Base-by-base conservation (phyloP, 371 early-diverging fungal species). In the Blyttiomyces sp. region DNA sequence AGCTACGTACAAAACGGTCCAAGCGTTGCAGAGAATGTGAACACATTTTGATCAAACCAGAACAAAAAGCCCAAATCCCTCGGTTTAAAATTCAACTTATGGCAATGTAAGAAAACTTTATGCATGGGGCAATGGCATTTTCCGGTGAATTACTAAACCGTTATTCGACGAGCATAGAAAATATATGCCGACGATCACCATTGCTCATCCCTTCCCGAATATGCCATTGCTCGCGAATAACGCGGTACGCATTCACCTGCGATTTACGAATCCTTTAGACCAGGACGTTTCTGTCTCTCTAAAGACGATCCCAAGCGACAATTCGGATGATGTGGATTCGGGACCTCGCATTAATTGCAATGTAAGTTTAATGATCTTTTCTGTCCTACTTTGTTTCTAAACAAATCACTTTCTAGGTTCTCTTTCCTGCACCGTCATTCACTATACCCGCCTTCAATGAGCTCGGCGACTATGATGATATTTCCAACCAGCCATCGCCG, bases 11-110 rank as follows among this genome's bases (percentile, higher is more conserved):
- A 59, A 93, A 93, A 67, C 83, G 87, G 36, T 79, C 91, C 1
- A 90, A 90, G 52, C 84, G 93, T 42, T 96, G 96, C 64, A 82
- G 90, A 21, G 72, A 80, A 3, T 96, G 96, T 72, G 86, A 90
- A 24, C 90, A 92, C 57, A 87, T 93, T 32, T 70, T 96, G 23
- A 87, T 92, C 61, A 93, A 92, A 66, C 95, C 95, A 0, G 94
- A 94, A 51, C 88, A 87, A 66, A 94, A 93, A 63, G 92, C 94
- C 0, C 91, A 92, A 59, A 80, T 85, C 17, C 88, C 88, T 1
- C 76, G 85, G 51, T 94, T 93, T 76, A 90, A 88, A 65, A 90
- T 93, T 66, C 91, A 91, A 70, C 80, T 88, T 52, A 84, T 88
- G 34, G 94, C 94, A 2, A 80, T 88, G 89, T 85, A 78, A 67